Base-by-base conservation (phyloP, 106 monocot species). In the Dioscorea dumetorum region DNA sequence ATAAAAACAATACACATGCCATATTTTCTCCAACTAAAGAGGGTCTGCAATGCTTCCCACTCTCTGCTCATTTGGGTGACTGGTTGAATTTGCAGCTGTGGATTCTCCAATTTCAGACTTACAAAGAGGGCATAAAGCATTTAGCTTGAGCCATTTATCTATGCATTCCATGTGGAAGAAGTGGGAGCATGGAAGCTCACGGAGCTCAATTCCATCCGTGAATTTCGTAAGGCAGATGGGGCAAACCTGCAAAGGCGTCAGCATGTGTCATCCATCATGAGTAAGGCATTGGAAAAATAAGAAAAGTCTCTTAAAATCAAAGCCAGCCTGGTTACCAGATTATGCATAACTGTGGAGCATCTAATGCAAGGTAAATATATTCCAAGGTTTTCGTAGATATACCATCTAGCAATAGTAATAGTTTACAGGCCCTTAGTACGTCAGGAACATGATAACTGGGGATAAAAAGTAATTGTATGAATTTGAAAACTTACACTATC, bases 71-170 rank as follows among this genome's bases (percentile, higher is more conserved):
- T 21, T 60, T 13, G 70, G 58, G 28, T 32, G 74, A 52, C 56
- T 21, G 12, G 61, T 48, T n/a, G 58, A 57, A n/a, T 56, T 71
- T 2, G 59, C 60, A 13, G 35, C 57, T 12, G 74, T 33, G 7
- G 56, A 57, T 24, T 12, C 62, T 14, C 69, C 60, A 24, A 87
- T 65, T 50, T 87, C 74, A 49, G 60, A 60, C 61, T 83, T 87
- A 77, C 87, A 87, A 14, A 87, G 77, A 18, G 87, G 87, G 65
- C 87, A 87, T 6, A 78, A 58, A 20, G 87, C 87, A 33, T 83
- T 87, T 48, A 83, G 80, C 72, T 83, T 83, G 22, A 87, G 80
- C 87, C 87, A 87, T 69, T 83, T 87, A 64, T 87, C 87, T 12
- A 87, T 74, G 23, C 87, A 87, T 2, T 72, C 77, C 72, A 33